Evolutionary conservation across 805 yeast genomes (phyloP), one percentile per base, ranked within the genome.

Genomic region (Nakazawaea ernobii): DNA sequence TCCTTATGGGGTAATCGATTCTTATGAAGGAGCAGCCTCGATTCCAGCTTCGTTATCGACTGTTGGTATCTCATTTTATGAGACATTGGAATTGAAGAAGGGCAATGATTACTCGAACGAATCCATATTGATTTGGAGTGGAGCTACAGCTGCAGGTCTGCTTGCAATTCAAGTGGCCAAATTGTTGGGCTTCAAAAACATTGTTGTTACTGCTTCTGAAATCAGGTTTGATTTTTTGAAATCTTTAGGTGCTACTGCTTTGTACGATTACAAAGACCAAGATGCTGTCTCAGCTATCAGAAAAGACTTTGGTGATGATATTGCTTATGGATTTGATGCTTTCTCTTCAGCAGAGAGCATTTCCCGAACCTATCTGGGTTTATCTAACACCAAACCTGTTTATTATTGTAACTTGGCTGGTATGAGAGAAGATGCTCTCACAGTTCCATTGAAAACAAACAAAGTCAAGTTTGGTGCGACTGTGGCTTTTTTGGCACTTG

Each of bases 21-120:
- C 82, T n/a, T 81, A 70, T 55, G 89, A 83, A 65, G 84, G 73
- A 51, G 88, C 88, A 13, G 82, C 85, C 2, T 63, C 83, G 9
- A 57, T 80, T 30, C 75, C 83, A 20, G 64, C 81, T 45, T 73
- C 82, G 10, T 56, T 77, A 37, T 66, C 63, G 40, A 83, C 88
- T 4, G 69, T 75, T 15, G 28, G 65, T 81, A 45, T 73, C 80
- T 11, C 56, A 76, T 40, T 66, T 63, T 42, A 83, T 87, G 3
- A 69, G 75, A n/a, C 79, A 73, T 27, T 55, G 15, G 38, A 48
- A 9, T 49, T 45, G n/a, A 53, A 50, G 17, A 49, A 53, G 32
- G 27, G 51, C 3, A 53, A 58, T 3, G 42, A 43, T 29, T 68
- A 70, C 46, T 50, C 54, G 8, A 68, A 66, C 37, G 66, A 67